Base-by-base conservation (phyloP, 176 grass and related monocot genomes). In the Elymus sibiricus region DNA sequence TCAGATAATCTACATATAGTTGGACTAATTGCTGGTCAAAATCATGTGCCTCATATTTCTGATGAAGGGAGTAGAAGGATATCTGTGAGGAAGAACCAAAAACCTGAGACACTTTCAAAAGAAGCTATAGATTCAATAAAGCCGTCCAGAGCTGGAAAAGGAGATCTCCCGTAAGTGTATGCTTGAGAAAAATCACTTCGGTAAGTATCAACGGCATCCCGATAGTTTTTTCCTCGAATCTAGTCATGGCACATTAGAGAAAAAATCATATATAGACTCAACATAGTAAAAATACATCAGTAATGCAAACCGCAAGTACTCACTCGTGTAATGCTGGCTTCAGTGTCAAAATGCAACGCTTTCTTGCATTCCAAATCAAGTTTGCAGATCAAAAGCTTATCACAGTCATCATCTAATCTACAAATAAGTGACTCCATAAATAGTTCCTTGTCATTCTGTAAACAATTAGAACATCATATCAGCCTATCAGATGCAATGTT, bases 351-450 rank as follows among this genome's bases (percentile, higher is more conserved):
- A 84, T 83, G 84, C 82, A 98, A 92, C 46, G 70, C 84, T 91
- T 94, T 98, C 86, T 88, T 86, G 91, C 93, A 95, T 82, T 95
- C 96, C 81, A 90, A 86, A 89, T 98, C 96, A 71, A 94, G 80
- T 86, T 94, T 93, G 84, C 96, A 98, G 62, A 89, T 89, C 76
- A 98, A 85, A 89, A 98, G 90, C 90, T 92, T 98, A 28, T 92
- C 82, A 76, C 93, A 98, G 51, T 95, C 81, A 79, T 87, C 84
- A 80, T 95, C 91, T 82, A 95, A 51, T 92, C 90, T 95, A 75
- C 93, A 98, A 82, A 98, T 98, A 85, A 98, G 91, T 34, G 96
- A 98, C 79, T 98, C 91, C 96, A 98, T 94, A 79, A 98, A 98
- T 72, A 98, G 86, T 73, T 95, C 89, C 81, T 94, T 87, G 70